Base-by-base conservation (phyloP, 345 rosid species). In the Hypericum androsaemum region DNA sequence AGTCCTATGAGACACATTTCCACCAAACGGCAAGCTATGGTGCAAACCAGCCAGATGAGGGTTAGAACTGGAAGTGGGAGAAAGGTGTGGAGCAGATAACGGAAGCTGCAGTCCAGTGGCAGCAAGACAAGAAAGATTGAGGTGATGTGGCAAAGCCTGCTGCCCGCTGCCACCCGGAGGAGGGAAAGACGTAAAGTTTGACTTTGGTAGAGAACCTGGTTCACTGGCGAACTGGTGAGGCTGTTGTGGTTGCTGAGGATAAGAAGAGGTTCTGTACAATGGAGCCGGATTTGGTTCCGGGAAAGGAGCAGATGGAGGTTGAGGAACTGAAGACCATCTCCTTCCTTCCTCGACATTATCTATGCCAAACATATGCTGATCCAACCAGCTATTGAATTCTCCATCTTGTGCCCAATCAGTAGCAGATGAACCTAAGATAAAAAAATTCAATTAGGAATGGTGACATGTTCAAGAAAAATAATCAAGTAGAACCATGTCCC, bases 401-500 rank as follows among this genome's bases (percentile, higher is more conserved):
- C 77, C 89, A 52, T 85, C 97, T 61, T 83, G 89, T 17, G 86
- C 73, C 98, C 96, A 80, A 8, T 90, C 96, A 43, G 96, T 67
- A 48, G 82, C 83, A 49, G 98, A 65, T 49, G 98, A 92, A 73
- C 98, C 98, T 92, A 76, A 22, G 32, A 22, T 22, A 22, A 22
- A 43, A 77, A 55, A 12, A 46, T 46, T 14, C 22, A 7, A 13
- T 8, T 13, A 46, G 8, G 32, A 46, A 46, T 13, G 9, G 9
- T 10, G 28, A 13, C 32, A 22, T 22, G 32, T 22, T 22, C 32
- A 22, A 22, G 32, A 22, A 22, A 22, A 22, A 22, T 22, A 22
- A 22, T 4, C 32, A 22, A 1, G 32, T 22, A 4, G 4, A 22
- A 22, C 32, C 32, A 22, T 1, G 32, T 22, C 32, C 32, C 32